Conservation (phyloP, 2,329 filamentous ascomycete species). For the Sclerotinia borealis region DNA sequence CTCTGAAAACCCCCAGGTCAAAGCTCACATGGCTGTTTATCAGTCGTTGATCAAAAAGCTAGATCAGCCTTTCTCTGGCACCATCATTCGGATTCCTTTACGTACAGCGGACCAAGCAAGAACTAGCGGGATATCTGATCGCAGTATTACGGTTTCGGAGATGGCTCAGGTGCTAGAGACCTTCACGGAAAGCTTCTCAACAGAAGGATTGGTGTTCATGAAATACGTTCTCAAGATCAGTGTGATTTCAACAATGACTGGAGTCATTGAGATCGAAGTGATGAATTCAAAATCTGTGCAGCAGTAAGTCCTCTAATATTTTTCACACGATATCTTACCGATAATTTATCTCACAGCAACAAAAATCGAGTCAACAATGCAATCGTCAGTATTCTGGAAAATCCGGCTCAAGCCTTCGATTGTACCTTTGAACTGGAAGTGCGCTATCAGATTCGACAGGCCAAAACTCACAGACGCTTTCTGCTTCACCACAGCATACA, state of each 20-base stretch:
- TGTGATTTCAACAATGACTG: constrained; percentile 13
- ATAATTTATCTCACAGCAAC: constrained; percentile 11
- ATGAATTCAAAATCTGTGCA: constrained; percentile 12
- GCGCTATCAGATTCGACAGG: constrained; percentile 2
- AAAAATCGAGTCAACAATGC: constrained; percentile 22
- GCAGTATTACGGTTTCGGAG: constrained; percentile 22
- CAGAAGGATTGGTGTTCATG: constrained; percentile 32
- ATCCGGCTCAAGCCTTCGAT: constrained; percentile 17
- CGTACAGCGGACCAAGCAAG: constrained; percentile 27
- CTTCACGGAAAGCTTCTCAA: constrained; percentile 28
- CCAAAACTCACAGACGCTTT: constrained; percentile 14
- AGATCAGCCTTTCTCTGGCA: constrained; percentile 26
- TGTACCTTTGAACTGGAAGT: constrained; percentile 18
- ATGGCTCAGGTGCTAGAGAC: constrained; percentile 27
- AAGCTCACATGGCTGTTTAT: constrained; percentile 32
- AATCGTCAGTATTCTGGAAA: constrained; percentile 11
- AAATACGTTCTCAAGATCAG: constrained; percentile 27
- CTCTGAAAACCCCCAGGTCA: constrained; percentile 21
- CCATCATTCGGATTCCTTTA: constrained; percentile 34
- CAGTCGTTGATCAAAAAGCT: constrained; percentile 19
- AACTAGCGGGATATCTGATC: constrained; percentile 29
- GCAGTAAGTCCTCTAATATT: constrained; percentile 15
- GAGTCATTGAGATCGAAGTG: constrained; percentile 18
- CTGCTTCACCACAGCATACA: constrained; percentile 31
- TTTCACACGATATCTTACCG: not conserved